Percentiles rank a stretch among this genome's conserved stretches.
Conservation (phyloP, 805 yeast genomes). For the Schwanniomyces polymorphus region DNA sequence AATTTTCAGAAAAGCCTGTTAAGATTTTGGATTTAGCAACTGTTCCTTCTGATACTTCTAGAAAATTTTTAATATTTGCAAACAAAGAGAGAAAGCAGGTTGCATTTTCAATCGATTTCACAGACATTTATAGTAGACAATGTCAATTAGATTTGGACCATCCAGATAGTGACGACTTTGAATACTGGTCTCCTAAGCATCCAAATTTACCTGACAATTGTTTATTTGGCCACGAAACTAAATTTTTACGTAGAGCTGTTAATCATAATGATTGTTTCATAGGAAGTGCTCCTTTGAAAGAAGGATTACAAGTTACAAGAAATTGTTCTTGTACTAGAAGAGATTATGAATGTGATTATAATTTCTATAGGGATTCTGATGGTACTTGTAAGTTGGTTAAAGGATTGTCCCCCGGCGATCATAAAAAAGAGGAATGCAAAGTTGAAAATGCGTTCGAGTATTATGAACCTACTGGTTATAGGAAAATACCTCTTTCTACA, state of each 20-base stretch:
- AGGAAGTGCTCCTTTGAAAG: slow-evolving; percentile 55
- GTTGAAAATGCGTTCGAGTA: slow-evolving; percentile 61
- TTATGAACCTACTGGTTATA: slow-evolving; percentile 89
- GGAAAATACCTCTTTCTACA: slow-evolving; percentile 80
- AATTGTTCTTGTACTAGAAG: slow-evolving; percentile 83
- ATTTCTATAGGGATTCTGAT: slow-evolving; percentile 65
- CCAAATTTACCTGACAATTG: slow-evolving; percentile 37
- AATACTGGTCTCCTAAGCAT: slow-evolving; percentile 43
- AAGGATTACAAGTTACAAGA: slow-evolving; percentile 55
- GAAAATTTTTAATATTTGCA: slow-evolving; percentile 70
- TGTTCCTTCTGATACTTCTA: slow-evolving; percentile 87
- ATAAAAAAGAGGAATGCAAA: slow-evolving; percentile 56
- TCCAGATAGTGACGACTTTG: slow-evolving; percentile 41
- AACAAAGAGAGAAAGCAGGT: slow-evolving; percentile 44
- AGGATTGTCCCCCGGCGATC: slow-evolving; percentile 70
- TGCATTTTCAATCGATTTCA: slow-evolving; percentile 39
- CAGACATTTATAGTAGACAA: slow-evolving; percentile 34
- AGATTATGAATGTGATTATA: slow-evolving; percentile 91
- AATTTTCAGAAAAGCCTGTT: slow-evolving; percentile 59
- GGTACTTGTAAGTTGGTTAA: slow-evolving; percentile 85
- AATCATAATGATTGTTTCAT: slow-evolving; percentile 68
- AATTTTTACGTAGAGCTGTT: slow-evolving; percentile 38
- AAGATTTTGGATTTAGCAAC: slow-evolving; percentile 75
- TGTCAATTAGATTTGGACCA: slow-evolving; percentile 44
- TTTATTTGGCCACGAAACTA: slow-evolving; percentile 44